phyloP scores from a whole-genome alignment of 257 asterid species.

The Jacaranda mimosifolia region DNA sequence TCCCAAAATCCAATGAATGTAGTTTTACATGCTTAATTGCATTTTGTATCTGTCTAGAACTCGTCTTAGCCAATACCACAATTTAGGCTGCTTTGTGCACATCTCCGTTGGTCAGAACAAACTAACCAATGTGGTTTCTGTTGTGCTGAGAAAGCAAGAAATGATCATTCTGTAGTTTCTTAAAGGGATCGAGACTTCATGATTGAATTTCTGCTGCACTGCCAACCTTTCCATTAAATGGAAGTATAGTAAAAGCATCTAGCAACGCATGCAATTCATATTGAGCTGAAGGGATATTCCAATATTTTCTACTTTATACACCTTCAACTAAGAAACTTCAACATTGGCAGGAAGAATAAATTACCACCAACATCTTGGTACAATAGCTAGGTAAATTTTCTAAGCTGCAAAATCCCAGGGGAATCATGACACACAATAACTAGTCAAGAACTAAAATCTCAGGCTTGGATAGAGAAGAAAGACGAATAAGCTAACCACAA shows the following conservation, averaged over 20 bases:
- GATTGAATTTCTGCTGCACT: not conserved
- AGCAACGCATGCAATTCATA: no score
- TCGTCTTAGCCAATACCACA: not conserved
- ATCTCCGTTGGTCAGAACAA: not conserved
- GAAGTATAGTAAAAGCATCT: no score
- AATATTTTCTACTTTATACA: not conserved
- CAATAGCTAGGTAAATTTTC: slow-evolving; percentile 37
- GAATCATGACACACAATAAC: slow-evolving; percentile 9
- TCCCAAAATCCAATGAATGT: slow-evolving; percentile 63
- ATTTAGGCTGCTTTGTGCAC: not conserved
- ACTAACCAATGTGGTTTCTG: not conserved
- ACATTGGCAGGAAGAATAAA: slow-evolving; percentile 12
- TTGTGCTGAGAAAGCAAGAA: not conserved
- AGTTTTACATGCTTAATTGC: not conserved
- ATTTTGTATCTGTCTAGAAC: no score
- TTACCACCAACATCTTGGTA: slow-evolving; percentile 1
- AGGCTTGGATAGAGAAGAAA: slow-evolving; percentile 28
- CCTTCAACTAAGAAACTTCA: slow-evolving; percentile 8
- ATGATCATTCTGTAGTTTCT: slow-evolving; percentile 2
- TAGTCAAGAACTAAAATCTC: not conserved
- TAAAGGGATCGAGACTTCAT: slow-evolving; percentile 11
- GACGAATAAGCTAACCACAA: slow-evolving; percentile 5
- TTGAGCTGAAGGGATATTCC: no score
- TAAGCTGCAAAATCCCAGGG: slow-evolving; percentile 41
- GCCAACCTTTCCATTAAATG: not conserved